Conservation (phyloP, 306 rosid species). For the Geum urbanum region DNA sequence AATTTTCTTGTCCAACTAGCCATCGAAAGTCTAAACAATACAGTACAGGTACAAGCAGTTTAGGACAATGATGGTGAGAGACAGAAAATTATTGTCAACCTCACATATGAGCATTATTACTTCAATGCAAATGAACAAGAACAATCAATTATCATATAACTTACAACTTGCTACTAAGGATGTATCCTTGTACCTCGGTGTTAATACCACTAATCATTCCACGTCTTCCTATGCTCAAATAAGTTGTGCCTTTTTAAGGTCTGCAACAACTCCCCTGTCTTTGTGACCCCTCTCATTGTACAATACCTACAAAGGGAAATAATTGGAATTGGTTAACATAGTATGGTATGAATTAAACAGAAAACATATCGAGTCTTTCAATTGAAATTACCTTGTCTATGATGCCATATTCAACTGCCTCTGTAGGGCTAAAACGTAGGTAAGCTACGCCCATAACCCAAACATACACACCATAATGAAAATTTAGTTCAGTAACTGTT, state of each 20-base stretch:
- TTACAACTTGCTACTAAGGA: conserved; percentile 26
- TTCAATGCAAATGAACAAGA: neutral
- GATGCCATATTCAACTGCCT: too few relatives aligned
- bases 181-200: conserved; percentile 46
- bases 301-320: conserved; percentile 51
- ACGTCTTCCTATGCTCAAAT: conserved; percentile 40
- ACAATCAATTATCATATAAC: conserved; percentile 15
- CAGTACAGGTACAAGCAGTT: neutral
- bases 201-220: conserved; percentile 29
- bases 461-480: too few relatives aligned
- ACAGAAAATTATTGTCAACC: conserved; percentile 9
- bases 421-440: conserved; percentile 55
- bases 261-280: conserved; percentile 81
- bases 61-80: conserved; percentile 1
- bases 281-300: conserved; percentile 63
- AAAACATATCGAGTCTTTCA: conserved; percentile 5
- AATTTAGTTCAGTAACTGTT: conserved; percentile 56
- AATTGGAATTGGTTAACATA: conserved; percentile 7
- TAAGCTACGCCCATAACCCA: too few relatives aligned
- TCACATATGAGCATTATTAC: neutral
- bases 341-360: neutral
- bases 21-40: neutral
- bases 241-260: conserved; percentile 82
- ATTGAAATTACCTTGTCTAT: too few relatives aligned
- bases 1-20: neutral